phyloP scores from a whole-genome alignment of 176 grass and related monocot genomes.

The Calamus simplicifolius region DNA sequence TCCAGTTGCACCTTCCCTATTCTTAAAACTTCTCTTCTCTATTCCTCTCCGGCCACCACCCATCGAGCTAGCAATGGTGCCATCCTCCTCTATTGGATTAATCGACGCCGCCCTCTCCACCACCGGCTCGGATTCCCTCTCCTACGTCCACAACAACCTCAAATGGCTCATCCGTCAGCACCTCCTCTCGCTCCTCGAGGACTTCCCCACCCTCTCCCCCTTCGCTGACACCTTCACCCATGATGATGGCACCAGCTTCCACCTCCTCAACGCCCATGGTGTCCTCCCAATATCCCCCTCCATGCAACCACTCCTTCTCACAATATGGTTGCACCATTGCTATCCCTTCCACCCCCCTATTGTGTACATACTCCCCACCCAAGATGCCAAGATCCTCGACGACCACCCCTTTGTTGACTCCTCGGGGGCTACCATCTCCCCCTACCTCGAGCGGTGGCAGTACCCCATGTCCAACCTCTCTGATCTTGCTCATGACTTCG shows the following conservation, averaged over 20 bases:
- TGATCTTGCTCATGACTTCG: constrained; percentile 4
- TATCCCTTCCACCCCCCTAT: constrained; percentile 18
- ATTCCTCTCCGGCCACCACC: no score
- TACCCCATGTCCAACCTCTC: constrained; percentile 19
- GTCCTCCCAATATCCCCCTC: constrained; percentile 8
- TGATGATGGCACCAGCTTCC: constrained; percentile 11
- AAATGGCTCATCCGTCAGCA: constrained; percentile 23
- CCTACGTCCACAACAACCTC: constrained; percentile 24
- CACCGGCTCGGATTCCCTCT: constrained; percentile 5
- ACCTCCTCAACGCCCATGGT: constrained; percentile 32
- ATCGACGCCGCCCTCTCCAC: constrained; percentile 23
- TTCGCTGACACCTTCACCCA: constrained; percentile 29
- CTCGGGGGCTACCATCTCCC: constrained; percentile 8
- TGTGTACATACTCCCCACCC: constrained; percentile 16
- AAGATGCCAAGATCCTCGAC: neutral
- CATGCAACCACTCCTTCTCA: constrained; percentile 18
- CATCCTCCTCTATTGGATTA: no score
- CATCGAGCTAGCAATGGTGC: no score
- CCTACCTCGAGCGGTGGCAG: constrained; percentile 20
- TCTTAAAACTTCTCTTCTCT: no score
- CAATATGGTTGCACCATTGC: constrained; percentile 16
- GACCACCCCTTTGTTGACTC: constrained; percentile 34
- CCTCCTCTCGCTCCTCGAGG: constrained; percentile 24
- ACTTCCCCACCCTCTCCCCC: constrained; percentile 34
- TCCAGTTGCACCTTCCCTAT: no score